Conservation (phyloP, 805 yeast genomes). For the Millerozyma acaciae region DNA sequence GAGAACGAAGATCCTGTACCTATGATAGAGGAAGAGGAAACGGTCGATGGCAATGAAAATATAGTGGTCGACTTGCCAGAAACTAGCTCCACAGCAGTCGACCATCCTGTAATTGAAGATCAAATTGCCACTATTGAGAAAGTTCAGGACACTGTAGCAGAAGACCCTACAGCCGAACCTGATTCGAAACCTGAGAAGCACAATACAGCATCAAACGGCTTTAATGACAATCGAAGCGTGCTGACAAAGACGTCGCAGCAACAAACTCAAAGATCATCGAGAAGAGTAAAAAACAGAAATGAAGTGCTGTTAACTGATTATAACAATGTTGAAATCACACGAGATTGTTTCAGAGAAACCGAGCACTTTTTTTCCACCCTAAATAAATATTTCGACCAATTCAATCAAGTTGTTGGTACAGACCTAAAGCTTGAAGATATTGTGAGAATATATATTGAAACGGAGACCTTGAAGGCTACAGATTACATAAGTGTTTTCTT, state of each 20-base stretch:
- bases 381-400: slow-evolving; percentile 12
- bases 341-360: slow-evolving; percentile 24
- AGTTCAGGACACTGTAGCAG: slow-evolving; percentile 4
- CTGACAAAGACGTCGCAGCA: slow-evolving; percentile 11
- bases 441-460: slow-evolving; percentile 11
- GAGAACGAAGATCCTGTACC: background rate
- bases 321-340: slow-evolving; percentile 20
- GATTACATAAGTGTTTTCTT: slow-evolving; percentile 18
- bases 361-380: slow-evolving; percentile 20
- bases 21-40: slow-evolving; percentile 5
- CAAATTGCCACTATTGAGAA: background rate
- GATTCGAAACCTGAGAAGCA: too few relatives aligned
- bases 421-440: slow-evolving; percentile 7
- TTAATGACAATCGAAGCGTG: too few relatives aligned
- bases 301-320: slow-evolving; percentile 9
- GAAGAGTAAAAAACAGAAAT: slow-evolving; percentile 25
- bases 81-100: background rate
- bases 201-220: too few relatives aligned
- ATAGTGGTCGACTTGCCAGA: slow-evolving; percentile 4
- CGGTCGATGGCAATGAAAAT: slow-evolving; percentile 21
- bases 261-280: slow-evolving; percentile 31
- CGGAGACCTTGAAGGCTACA: background rate
- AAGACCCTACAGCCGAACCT: slow-evolving; percentile 1
- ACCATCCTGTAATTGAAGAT: background rate
- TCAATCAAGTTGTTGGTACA: slow-evolving; percentile 1